Evolutionary conservation across 768 basidiomycete genomes (phyloP).

Genomic region (Lactifluus volemus): DNA sequence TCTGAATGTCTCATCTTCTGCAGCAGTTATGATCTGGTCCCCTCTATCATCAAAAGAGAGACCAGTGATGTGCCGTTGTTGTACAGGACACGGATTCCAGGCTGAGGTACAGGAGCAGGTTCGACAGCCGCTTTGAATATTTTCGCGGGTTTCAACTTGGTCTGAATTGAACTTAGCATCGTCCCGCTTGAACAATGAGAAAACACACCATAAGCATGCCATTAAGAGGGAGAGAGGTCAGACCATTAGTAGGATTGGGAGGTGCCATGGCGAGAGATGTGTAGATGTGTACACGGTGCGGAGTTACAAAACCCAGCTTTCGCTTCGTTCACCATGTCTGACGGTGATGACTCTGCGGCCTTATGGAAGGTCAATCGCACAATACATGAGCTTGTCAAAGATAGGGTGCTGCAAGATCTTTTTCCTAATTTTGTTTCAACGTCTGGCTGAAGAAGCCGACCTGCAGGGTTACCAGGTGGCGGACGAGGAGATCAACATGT

Average conservation of each 20-base stretch:
- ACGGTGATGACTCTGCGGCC: slow-evolving; percentile 73
- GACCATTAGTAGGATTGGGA: slow-evolving; percentile 1
- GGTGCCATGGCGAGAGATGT: slow-evolving; percentile 11
- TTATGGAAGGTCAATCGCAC: slow-evolving; percentile 96
- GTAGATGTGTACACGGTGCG: slow-evolving; percentile 28
- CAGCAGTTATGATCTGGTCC: slow-evolving; percentile 76
- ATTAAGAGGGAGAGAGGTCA: slow-evolving; percentile 20
- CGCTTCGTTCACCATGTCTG: slow-evolving; percentile 42
- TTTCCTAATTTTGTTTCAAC: slow-evolving; percentile 8
- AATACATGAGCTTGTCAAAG: slow-evolving; percentile 91
- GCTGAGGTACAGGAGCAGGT: slow-evolving; percentile 39
- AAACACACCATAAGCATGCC: slow-evolving; percentile 27
- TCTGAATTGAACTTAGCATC: slow-evolving; percentile 30
- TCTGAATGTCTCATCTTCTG: slow-evolving; percentile 88
- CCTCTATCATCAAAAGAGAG: slow-evolving; percentile 89
- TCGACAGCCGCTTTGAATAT: slow-evolving; percentile 80
- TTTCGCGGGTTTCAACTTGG: slow-evolving; percentile 78
- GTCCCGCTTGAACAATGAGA: not conserved
- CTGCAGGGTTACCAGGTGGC: slow-evolving; percentile 85
- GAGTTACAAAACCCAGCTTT: slow-evolving; percentile 44
- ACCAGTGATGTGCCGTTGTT: slow-evolving; percentile 66
- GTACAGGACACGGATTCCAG: slow-evolving; percentile 30
- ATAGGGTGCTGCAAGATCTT: slow-evolving; percentile 56
- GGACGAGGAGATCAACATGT: slow-evolving; percentile 89
- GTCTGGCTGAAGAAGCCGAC: slow-evolving; percentile 23